phyloP scores from a whole-genome alignment of 2,329 filamentous ascomycete genomes.

The Colletotrichum godetiae region DNA sequence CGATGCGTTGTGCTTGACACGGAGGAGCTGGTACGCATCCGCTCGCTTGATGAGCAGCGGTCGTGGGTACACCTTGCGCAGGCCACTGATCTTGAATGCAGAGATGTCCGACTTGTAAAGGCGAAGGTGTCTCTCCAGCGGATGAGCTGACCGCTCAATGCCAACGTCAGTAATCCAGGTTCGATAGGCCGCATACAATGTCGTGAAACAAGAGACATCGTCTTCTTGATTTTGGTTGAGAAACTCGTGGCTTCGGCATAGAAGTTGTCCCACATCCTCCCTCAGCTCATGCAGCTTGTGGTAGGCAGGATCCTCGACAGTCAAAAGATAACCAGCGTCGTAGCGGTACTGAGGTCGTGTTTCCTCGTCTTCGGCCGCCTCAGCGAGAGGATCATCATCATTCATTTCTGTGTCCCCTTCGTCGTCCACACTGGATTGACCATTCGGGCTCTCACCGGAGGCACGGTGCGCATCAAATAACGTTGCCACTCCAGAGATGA shows the following conservation, averaged over 20 bases:
- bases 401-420: constrained; percentile 56
- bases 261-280: constrained; percentile 80
- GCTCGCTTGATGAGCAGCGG: constrained; percentile 92
- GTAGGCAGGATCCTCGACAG: constrained; percentile 69
- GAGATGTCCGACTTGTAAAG: constrained; percentile 88
- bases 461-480: constrained; percentile 86
- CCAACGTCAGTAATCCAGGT: constrained; percentile 99
- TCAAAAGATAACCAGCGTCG: constrained; percentile 86
- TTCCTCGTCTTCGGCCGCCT: constrained; percentile 81
- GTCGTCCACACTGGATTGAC: constrained; percentile 58
- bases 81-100: constrained; percentile 93
- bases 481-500: constrained; percentile 89
- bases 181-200: constrained; percentile 90
- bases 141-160: constrained; percentile 93
- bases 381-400: constrained; percentile 64
- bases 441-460: constrained; percentile 59
- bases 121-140: constrained; percentile 86
- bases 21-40: constrained; percentile 92
- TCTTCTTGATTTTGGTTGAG: constrained; percentile 88
- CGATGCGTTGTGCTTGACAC: constrained; percentile 92
- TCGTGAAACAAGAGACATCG: constrained; percentile 94
- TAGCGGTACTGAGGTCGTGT: constrained; percentile 90
- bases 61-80: constrained; percentile 91
- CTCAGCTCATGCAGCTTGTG: constrained; percentile 82
- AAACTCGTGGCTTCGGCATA: constrained; percentile 89